Percentiles rank a stretch among this genome's conserved stretches.
These are phyloP conservation scores for Lumnitzera littorea DNA, from an alignment of 345 rosid species.

Conservation along the genomic window DNA sequence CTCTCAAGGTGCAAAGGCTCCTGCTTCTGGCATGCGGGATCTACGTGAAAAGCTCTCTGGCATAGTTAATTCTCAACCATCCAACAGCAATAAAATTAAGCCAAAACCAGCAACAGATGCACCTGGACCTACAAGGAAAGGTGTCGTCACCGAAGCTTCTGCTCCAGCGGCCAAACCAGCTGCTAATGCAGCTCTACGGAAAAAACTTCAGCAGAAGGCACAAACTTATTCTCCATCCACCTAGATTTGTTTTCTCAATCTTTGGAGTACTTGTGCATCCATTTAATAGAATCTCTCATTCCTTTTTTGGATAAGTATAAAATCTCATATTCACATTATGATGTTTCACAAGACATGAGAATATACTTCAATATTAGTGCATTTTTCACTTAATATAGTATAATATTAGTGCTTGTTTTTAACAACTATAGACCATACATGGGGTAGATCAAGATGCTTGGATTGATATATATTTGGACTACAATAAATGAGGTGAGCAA, in stretches of 20 bases:
- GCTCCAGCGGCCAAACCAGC: conserved; percentile 45
- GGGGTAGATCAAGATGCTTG: no score
- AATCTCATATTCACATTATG: no score
- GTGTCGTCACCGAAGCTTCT: conserved; percentile 47
- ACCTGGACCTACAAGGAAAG: conserved; percentile 52
- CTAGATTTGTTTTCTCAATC: neutral
- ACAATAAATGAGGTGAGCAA: no score
- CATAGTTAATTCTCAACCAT: conserved; percentile 46
- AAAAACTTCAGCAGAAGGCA: conserved; percentile 61
- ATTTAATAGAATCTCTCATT: neutral
- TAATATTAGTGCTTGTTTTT: no score
- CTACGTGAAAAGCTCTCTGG: conserved; percentile 92
- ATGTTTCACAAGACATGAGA: no score
- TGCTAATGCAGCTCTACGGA: conserved; percentile 35
- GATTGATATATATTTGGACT: no score
- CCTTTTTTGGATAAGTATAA: neutral
- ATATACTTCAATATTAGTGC: no score
- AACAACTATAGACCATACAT: no score
- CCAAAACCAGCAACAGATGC: conserved; percentile 45
- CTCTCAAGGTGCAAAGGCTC: conserved; percentile 45
- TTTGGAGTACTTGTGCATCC: neutral
- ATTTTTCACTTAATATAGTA: no score
- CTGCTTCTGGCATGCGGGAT: conserved; percentile 53
- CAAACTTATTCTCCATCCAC: conserved; percentile 9
- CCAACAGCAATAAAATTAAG: conserved; percentile 38